Percentiles rank a stretch among this genome's conserved stretches.
phyloP scores from a whole-genome alignment of 768 basidiomycete genomes.

The Mycena alexandri region DNA sequence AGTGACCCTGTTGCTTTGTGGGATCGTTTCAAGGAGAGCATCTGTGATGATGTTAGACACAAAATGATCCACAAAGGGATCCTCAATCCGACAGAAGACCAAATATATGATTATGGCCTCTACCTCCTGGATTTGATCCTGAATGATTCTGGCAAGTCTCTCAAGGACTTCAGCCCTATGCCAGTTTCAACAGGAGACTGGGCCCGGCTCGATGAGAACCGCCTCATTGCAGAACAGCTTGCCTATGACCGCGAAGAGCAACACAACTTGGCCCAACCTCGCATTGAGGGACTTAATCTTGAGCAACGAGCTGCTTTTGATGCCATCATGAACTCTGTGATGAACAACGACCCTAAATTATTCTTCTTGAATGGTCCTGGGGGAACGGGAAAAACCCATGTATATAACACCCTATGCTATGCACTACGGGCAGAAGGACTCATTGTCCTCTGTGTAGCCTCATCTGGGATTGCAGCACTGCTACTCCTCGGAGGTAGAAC shows the following conservation, averaged over 20 bases:
- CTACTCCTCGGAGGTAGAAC: constrained; percentile 60
- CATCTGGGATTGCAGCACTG: constrained; percentile 61
- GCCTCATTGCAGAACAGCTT: constrained; percentile 10
- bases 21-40: constrained; percentile 26
- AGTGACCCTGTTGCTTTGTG: background rate
- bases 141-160: constrained; percentile 30
- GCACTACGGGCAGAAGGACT: constrained; percentile 40
- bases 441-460: constrained; percentile 63
- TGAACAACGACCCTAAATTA: constrained; percentile 28
- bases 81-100: constrained; percentile 41
- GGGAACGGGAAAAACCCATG: constrained; percentile 5
- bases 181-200: constrained; percentile 36
- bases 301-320: constrained; percentile 50
- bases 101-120: constrained; percentile 44
- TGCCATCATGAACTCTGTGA: constrained; percentile 44
- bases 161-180: constrained; percentile 39
- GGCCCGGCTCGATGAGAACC: constrained; percentile 34
- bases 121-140: constrained; percentile 51
- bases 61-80: constrained; percentile 32
- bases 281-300: constrained; percentile 42
- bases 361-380: constrained; percentile 52
- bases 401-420: constrained; percentile 44
- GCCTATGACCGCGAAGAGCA: constrained; percentile 28
- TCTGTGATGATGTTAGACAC: constrained; percentile 58
- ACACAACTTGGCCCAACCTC: constrained; percentile 9